Conservation (phyloP, 2,329 filamentous ascomycete species). For the Aureobasidium sp. region DNA sequence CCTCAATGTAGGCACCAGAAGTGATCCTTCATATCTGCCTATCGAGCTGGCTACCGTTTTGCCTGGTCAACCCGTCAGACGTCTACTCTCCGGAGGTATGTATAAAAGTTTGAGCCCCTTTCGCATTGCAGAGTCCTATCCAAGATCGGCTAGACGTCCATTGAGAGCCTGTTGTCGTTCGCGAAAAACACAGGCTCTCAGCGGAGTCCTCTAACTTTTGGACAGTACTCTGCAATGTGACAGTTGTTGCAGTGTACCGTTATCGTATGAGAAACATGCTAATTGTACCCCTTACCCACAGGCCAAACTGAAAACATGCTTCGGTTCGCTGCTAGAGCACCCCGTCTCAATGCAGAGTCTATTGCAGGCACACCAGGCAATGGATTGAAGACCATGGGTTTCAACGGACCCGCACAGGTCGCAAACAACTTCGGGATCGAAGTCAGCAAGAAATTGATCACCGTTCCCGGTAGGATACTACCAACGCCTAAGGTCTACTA, state of each 20-base stretch:
- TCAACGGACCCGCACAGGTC: slow-evolving; percentile 34
- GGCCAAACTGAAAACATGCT: slow-evolving; percentile 63
- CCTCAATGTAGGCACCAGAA: slow-evolving; percentile 55
- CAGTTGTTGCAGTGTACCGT: not conserved
- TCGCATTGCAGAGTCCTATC: slow-evolving; percentile 21
- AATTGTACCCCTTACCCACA: not conserved
- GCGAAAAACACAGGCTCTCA: not conserved
- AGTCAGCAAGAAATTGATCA: slow-evolving; percentile 55
- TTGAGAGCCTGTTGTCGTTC: not conserved
- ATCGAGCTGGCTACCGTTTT: slow-evolving; percentile 57
- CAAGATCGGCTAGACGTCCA: not conserved
- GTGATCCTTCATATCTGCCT: slow-evolving; percentile 56
- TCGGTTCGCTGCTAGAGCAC: slow-evolving; percentile 59
- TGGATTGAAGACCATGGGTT: slow-evolving; percentile 50
- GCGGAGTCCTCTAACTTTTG: no score
- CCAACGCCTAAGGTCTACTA: slow-evolving; percentile 55
- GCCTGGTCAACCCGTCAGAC: slow-evolving; percentile 55
- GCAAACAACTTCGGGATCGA: slow-evolving; percentile 51
- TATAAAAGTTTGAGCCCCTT: no score
- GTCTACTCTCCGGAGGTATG: slow-evolving; percentile 44
- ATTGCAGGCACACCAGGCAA: slow-evolving; percentile 44
- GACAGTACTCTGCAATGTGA: not conserved
- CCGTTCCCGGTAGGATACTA: slow-evolving; percentile 64
- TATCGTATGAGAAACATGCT: not conserved
- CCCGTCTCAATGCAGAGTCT: slow-evolving; percentile 57